Evolutionary conservation across 108 stramenopile species (phyloP), one percentile per base, ranked within the genome.

Genomic region (Phaeodactylum tricornutum): DNA sequence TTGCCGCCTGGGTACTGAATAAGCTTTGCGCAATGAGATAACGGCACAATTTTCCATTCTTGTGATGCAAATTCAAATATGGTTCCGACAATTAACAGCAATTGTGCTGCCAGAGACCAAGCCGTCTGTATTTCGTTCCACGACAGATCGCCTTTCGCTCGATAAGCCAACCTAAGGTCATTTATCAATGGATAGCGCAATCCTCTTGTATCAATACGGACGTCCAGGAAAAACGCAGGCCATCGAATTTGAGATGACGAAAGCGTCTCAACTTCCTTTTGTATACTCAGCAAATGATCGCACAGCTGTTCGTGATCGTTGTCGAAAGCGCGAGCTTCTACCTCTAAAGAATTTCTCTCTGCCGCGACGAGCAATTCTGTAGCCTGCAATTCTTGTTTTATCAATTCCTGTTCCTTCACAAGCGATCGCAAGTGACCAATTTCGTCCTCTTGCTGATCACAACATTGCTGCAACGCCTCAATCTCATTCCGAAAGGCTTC

Each of bases 131-230:
- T 47, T 35, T 57, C 56, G 32, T 59, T 34, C 22, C 34, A 26
- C 42, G 48, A 21, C 8, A 48, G 42, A 55, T 46, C 43, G n/a
- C 47, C 72, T 50, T 72, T 75, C 1, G 78, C 74, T 9, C 64
- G 57, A 50, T 63, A 73, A 6, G 68, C 71, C n/a, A 80, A 45
- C 15, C 78, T 43, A 8, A 75, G 44, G 46, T 72, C 64, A 36
- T 80, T 80, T 44, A 80, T 80, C 20, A 71, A 38, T 14, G 77
- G 77, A 49, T 79, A 79, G 27, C 72, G 57, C 27, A 74, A 30
- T 1, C 77, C 72, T 31, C 53, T 53, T 25, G 58, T 40, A 37
- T 78, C 76, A 12, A 75, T 64, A 31, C 59, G 63, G n/a, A 80
- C 27, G 21, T 71, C 60, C 44, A 72, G 67, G 4, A 75, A 27